These are phyloP conservation scores for Ophioceras dolichostomum DNA, from an alignment of 2,329 filamentous ascomycete species.

Conservation along the genomic window DNA sequence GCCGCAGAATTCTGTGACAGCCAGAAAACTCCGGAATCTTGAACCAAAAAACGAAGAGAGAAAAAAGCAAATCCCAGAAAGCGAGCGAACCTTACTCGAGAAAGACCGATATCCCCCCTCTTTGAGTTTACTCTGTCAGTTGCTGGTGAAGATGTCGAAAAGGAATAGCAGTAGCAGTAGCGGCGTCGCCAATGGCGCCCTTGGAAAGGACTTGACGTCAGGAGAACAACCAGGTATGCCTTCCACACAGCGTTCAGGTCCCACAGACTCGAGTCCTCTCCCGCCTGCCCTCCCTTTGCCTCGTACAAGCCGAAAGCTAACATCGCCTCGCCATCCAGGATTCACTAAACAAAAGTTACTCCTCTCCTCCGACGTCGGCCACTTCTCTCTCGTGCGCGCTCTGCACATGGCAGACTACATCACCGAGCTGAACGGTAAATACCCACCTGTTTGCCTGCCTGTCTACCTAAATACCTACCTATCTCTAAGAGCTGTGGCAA, in stretches of 20 bases:
- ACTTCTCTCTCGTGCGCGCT: constrained; percentile 57
- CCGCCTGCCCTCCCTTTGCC: background rate
- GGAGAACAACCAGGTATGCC: constrained; percentile 1
- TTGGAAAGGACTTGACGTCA: constrained; percentile 1
- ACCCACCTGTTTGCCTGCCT: constrained; percentile 40
- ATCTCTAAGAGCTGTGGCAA: too few species aligned
- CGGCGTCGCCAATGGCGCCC: constrained; percentile 7
- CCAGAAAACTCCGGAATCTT: too few species aligned
- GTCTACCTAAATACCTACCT: too few species aligned
- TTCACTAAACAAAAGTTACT: constrained; percentile 59
- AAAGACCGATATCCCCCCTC: background rate
- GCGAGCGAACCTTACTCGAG: too few species aligned
- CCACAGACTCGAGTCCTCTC: constrained; percentile 1
- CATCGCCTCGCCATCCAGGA: constrained; percentile 23
- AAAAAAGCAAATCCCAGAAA: too few species aligned
- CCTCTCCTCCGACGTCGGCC: constrained; percentile 55
- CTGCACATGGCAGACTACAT: constrained; percentile 76
- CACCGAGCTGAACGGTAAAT: constrained; percentile 71
- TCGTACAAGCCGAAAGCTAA: constrained; percentile 3
- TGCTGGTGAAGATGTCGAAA: constrained; percentile 8
- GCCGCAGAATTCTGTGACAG: too few species aligned
- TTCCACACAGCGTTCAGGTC: background rate
- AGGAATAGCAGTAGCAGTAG: constrained; percentile 6
- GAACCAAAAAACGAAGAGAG: too few species aligned
- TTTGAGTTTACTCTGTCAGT: background rate